Evolutionary conservation across 2,329 filamentous ascomycete genomes (phyloP).

Genomic region (Apiospora marii): DNA sequence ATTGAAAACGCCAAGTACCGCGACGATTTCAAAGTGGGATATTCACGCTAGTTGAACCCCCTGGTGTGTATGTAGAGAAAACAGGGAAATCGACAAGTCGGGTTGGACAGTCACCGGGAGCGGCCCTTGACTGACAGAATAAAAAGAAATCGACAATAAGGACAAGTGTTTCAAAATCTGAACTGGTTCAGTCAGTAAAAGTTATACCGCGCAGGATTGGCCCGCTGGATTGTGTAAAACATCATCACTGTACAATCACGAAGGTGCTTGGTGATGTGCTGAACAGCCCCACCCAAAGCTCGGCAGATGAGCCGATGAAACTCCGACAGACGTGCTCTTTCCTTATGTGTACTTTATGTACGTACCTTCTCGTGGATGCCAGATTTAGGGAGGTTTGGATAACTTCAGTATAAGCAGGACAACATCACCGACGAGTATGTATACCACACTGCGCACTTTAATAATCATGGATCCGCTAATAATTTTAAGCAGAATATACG

Average conservation of each 20-base stretch:
- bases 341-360: neutral
- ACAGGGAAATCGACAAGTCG: neutral
- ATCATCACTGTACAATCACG: conserved; percentile 12
- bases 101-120: neutral
- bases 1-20: conserved; percentile 17
- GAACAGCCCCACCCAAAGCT: neutral
- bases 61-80: neutral
- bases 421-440: neutral
- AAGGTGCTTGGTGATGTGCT: conserved; percentile 7
- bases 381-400: conserved; percentile 15
- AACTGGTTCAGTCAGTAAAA: neutral
- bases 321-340: neutral
- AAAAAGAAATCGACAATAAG: neutral
- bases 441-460: neutral
- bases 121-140: neutral
- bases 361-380: neutral
- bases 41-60: neutral
- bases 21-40: conserved; percentile 15
- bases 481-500: neutral
- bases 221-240: neutral
- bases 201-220: neutral
- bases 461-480: neutral
- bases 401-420: conserved; percentile 12
- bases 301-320: conserved; percentile 10
- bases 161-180: neutral